Evolutionary conservation across 116 monocot species (phyloP).

Genomic region (Trichopus zeylanicus): DNA sequence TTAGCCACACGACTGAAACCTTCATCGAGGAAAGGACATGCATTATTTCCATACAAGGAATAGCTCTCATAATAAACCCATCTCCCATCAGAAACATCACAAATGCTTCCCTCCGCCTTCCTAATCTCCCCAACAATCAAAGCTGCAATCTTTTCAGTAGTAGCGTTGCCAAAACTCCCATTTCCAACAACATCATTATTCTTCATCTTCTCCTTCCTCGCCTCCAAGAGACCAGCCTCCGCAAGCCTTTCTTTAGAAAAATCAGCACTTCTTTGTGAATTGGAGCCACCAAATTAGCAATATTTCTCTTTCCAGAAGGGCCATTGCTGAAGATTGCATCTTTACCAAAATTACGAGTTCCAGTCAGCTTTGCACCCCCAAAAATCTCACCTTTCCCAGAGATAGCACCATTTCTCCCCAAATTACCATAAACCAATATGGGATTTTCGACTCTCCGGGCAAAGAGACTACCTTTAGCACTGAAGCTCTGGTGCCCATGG

Average conservation of each 20-base stretch:
- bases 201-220: neutral
- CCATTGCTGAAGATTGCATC: conserved; percentile 8
- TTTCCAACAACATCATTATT: neutral
- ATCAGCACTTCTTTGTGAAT: conserved; percentile 1
- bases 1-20: conserved; percentile 61
- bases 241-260: neutral
- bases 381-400: conserved; percentile 13
- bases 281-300: conserved; percentile 1
- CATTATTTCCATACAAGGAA: conserved; percentile 39
- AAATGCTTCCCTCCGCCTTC: conserved; percentile 9
- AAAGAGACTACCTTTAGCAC: conserved; percentile 8
- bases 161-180: neutral
- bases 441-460: conserved; percentile 8
- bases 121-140: conserved; percentile 7
- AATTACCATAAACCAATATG: conserved; percentile 10
- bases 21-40: conserved; percentile 67
- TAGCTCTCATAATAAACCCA: conserved; percentile 68
- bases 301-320: neutral
- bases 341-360: conserved; percentile 7
- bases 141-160: neutral
- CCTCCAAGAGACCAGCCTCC: neutral
- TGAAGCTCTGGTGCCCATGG: conserved; percentile 4
- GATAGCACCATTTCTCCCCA: conserved; percentile 6
- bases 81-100: conserved; percentile 53
- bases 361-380: conserved; percentile 2